Base-by-base conservation (phyloP, 2,329 filamentous ascomycete genomes). In the Penicillium sp. region DNA sequence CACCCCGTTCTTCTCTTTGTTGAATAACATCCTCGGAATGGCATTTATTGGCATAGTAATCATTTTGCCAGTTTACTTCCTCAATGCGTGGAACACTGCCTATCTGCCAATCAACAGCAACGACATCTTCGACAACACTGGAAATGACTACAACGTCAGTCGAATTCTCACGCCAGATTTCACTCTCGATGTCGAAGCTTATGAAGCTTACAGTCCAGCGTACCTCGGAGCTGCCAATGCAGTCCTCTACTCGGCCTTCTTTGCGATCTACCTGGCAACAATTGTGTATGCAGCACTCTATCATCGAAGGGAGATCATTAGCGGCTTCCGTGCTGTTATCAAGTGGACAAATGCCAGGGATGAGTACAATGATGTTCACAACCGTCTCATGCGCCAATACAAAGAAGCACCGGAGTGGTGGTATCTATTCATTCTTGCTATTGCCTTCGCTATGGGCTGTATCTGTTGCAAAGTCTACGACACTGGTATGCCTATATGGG, bases 181-280 rank as follows among this genome's bases (percentile, higher is more conserved):
- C 18, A 67, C 79, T 9, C 81, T 83, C 55, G 73, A 81, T 52
- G 58, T 67, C 5, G 67, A 69, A 29, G 77, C 77, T 49, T 83
- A 83, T 60, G 71, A 74, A 36, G 63, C 67, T 1, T 84, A 83
- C 65, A 83, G 80, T 3, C 79, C 80, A 0, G 79, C 80, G 0
- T 84, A 79, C 59, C 65, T 84, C 24, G 69, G 77, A 1, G 79
- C 81, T 11, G 79, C 75, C 14, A 80, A 79, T 51, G 65, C 81
- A n/a, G 70, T 74, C 29, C 72, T 79, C n/a, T 84, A 83, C 70
- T 72, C 80, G 57, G 81, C 79, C 65, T 83, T 82, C 70, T 84
- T 84, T 53, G 79, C 76, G 47, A 77, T 82, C 29, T 83, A 83
- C 59, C 74, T 81, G 0, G 78, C 81, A 16, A 79, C 77, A 0